Conservation (phyloP, 2,329 filamentous ascomycete genomes). For the Magnaporthiopsis poae region DNA sequence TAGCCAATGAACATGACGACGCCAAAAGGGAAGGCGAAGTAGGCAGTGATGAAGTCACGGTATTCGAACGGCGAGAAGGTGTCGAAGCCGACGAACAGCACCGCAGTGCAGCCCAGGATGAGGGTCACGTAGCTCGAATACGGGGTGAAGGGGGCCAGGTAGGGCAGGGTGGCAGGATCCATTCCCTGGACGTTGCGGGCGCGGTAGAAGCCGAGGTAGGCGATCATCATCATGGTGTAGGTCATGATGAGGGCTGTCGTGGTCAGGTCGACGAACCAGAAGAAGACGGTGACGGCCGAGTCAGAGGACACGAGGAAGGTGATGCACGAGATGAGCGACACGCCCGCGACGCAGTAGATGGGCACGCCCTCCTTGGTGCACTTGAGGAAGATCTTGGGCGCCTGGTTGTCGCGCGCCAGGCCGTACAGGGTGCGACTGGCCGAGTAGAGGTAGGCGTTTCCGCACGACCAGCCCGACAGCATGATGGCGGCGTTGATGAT, state of each 20-base stretch:
- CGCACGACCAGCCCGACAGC: conserved; percentile 32
- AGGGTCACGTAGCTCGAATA: conserved; percentile 38
- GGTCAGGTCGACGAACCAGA: conserved; percentile 21
- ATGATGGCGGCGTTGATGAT: conserved; percentile 40
- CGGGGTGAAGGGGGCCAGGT: conserved; percentile 37
- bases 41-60: conserved; percentile 31
- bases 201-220: conserved; percentile 35
- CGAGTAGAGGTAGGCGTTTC: conserved; percentile 38
- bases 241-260: conserved; percentile 30
- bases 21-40: conserved; percentile 32
- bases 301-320: conserved; percentile 24
- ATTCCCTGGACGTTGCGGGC: conserved; percentile 40
- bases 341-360: conserved; percentile 18
- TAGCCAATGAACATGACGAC: conserved; percentile 44
- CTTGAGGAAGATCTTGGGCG: conserved; percentile 28
- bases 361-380: conserved; percentile 34
- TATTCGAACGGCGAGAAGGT: conserved; percentile 37
- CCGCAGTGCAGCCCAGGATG: conserved; percentile 32
- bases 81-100: conserved; percentile 45
- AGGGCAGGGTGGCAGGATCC: conserved; percentile 34
- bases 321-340: conserved; percentile 21
- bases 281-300: conserved; percentile 22
- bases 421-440: conserved; percentile 36
- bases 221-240: conserved; percentile 32
- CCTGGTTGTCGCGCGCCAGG: conserved; percentile 35